A percentile compares a stretch with the other conserved stretches of the same genome.
phyloP scores from a whole-genome alignment of 306 rosid species.

The Arachis hypogaea region DNA sequence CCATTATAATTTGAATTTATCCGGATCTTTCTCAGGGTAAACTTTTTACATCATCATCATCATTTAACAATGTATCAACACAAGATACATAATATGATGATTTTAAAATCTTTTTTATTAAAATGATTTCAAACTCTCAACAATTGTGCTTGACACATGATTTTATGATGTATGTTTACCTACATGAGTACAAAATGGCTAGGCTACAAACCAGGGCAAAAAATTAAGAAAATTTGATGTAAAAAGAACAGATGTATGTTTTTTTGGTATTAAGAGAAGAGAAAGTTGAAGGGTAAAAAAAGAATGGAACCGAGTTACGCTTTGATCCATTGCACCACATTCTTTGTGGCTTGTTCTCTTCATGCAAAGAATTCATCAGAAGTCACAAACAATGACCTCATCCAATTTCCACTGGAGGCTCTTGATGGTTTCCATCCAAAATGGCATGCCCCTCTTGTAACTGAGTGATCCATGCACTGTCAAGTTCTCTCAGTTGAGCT shows the following conservation, averaged over 20 bases:
- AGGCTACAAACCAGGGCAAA: neutral
- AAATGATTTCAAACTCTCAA: neutral
- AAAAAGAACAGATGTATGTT: neutral
- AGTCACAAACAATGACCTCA: conserved; percentile 15
- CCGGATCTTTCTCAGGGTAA: conserved; percentile 2
- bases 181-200: neutral
- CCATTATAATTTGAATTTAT: neutral
- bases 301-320: conserved; percentile 9
- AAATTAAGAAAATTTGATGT: neutral
- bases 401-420: conserved; percentile 16
- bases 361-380: conserved; percentile 10
- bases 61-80: no score
- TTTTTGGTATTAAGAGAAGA: neutral
- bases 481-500: conserved; percentile 37
- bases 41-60: neutral
- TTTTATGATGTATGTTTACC: neutral
- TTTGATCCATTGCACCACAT: conserved; percentile 19
- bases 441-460: neutral
- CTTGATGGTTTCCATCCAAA: conserved; percentile 26
- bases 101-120: no score
- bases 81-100: no score
- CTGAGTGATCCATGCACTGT: conserved; percentile 24
- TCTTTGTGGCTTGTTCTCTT: conserved; percentile 13
- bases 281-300: neutral
- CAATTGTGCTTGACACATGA: neutral